A percentile compares a stretch with the other conserved stretches of the same genome.
These are phyloP conservation scores for Brettanomyces bruxellensis DNA, from an alignment of 805 yeast genomes.

Conservation along the genomic window DNA sequence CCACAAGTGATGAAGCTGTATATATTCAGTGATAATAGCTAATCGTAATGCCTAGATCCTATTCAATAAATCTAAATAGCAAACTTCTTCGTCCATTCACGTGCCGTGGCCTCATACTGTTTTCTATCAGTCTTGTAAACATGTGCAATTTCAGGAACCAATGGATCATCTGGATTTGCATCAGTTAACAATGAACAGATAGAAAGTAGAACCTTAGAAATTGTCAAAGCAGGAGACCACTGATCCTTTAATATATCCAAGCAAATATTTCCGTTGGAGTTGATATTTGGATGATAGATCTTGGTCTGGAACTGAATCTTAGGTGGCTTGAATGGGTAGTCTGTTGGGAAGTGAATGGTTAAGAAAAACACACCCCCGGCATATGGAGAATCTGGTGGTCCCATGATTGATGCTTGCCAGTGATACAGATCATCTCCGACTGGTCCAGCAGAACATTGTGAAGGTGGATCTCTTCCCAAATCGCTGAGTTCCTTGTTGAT, in stretches of 20 bases:
- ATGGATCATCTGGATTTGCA: constrained; percentile 98
- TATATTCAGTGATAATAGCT: no score
- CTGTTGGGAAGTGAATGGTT: constrained; percentile 96
- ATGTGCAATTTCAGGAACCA: constrained; percentile 97
- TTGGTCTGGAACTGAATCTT: constrained; percentile 88
- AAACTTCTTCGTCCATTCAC: constrained; percentile 97
- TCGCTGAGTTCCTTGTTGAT: constrained; percentile 93
- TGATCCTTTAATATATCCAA: constrained; percentile 94
- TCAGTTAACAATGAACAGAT: constrained; percentile 94
- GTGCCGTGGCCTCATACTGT: constrained; percentile 93
- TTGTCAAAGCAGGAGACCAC: constrained; percentile 98
- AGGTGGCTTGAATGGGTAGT: constrained; percentile 98
- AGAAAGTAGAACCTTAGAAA: constrained; percentile 88
- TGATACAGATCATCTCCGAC: constrained; percentile 96
- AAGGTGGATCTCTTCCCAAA: constrained; percentile 97
- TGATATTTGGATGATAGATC: constrained; percentile 96
- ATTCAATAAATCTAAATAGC: constrained; percentile 50
- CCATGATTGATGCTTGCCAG: constrained; percentile 99
- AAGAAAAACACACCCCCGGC: constrained; percentile 88
- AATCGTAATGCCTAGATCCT: no score
- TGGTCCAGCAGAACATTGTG: constrained; percentile 98
- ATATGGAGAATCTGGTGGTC: constrained; percentile 89
- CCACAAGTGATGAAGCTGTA: no score
- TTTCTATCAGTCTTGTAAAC: constrained; percentile 89
- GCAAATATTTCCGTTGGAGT: constrained; percentile 93